phyloP scores from a whole-genome alignment of 1,284 basidiomycete species.

The Ustilago trichophora region DNA sequence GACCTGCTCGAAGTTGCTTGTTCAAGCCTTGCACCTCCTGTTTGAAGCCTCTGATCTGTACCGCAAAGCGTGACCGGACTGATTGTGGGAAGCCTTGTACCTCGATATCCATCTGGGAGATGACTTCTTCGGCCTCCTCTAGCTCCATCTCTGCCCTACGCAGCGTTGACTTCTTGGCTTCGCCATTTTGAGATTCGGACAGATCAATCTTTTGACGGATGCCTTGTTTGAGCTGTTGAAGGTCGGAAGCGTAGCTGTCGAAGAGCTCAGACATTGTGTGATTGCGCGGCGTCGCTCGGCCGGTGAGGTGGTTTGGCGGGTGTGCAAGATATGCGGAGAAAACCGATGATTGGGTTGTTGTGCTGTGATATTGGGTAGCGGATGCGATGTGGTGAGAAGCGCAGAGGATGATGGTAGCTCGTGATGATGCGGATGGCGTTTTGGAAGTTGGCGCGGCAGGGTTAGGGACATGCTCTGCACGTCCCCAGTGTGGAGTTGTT shows the following conservation, averaged over 20 bases:
- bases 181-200: conserved; percentile 65
- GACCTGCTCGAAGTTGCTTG: conserved; percentile 35
- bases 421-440: background rate
- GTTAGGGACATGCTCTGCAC: conserved; percentile 8
- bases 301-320: background rate
- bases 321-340: too few species aligned
- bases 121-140: conserved; percentile 96
- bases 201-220: conserved; percentile 50
- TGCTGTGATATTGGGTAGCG: too few species aligned
- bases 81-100: conserved; percentile 89
- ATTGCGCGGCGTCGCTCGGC: background rate
- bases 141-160: conserved; percentile 91
- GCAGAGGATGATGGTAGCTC: background rate
- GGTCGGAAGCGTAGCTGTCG: conserved; percentile 63
- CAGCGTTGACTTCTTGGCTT: conserved; percentile 82
- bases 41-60: conserved; percentile 53
- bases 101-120: conserved; percentile 98
- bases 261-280: conserved; percentile 64
- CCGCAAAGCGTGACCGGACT: conserved; percentile 53
- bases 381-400: too few species aligned
- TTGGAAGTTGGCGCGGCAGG: too few species aligned
- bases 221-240: conserved; percentile 54
- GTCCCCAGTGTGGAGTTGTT: too few species aligned
- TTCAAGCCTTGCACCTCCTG: conserved; percentile 53
- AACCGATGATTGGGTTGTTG: too few species aligned